A percentile compares a stretch with the other conserved stretches of the same genome.
Conservation (phyloP, 2,329 filamentous ascomycete species). For the Xylaria sp. region DNA sequence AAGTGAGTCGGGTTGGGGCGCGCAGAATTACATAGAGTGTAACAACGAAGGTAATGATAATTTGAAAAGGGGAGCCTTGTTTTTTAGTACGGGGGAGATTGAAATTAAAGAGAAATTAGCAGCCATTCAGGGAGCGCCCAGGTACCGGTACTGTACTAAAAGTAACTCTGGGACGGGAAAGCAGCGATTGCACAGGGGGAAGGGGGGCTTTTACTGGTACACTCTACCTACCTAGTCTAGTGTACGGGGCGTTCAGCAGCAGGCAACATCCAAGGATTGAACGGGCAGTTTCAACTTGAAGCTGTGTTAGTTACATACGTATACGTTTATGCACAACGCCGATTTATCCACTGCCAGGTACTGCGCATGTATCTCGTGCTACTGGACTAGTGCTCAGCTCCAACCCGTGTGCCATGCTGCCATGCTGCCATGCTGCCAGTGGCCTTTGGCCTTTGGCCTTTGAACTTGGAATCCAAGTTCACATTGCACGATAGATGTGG, state of each 20-base stretch:
- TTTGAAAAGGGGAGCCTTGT: slow-evolving; percentile 50
- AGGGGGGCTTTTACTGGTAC: background rate
- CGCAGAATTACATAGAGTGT: slow-evolving; percentile 37
- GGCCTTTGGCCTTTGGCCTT: background rate
- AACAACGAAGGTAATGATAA: slow-evolving; percentile 46
- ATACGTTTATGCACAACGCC: background rate
- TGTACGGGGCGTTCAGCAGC: background rate
- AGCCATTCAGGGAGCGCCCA: slow-evolving; percentile 42
- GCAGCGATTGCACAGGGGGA: slow-evolving; percentile 26
- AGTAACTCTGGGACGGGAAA: slow-evolving; percentile 35
- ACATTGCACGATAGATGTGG: background rate
- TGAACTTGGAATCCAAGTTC: background rate
- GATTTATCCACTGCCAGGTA: background rate
- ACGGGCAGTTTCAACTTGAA: background rate
- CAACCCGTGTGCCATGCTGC: background rate
- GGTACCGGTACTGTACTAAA: slow-evolving; percentile 24
- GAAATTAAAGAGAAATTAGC: slow-evolving; percentile 46
- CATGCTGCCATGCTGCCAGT: background rate
- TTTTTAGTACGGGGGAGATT: slow-evolving; percentile 44
- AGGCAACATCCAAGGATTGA: slow-evolving; percentile 4
- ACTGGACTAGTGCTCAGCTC: background rate
- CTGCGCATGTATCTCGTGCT: background rate
- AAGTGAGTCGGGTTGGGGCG: slow-evolving; percentile 36
- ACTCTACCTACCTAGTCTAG: background rate
- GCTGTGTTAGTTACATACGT: background rate